A percentile compares a stretch with the other conserved stretches of the same genome.
phyloP scores from a whole-genome alignment of 129 eudicot species.

The Logfia minima region DNA sequence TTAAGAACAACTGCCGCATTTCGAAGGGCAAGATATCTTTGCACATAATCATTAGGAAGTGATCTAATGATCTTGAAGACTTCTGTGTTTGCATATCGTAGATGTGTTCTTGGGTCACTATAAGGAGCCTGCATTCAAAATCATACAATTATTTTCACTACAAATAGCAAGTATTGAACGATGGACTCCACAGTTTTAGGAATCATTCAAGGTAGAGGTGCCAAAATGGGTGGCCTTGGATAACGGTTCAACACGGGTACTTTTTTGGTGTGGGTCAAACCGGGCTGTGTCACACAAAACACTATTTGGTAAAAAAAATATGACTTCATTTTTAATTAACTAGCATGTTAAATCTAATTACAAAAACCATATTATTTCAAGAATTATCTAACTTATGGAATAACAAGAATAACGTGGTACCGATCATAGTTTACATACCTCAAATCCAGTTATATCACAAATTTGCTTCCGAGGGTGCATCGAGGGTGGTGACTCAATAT shows the following conservation, averaged over 20 bases:
- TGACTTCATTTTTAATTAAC: too few relatives aligned
- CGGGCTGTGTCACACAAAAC: not conserved
- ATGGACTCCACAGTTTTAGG: not conserved
- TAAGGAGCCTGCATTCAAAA: conserved; percentile 70
- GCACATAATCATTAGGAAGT: conserved; percentile 89
- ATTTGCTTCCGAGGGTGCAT: conserved; percentile 91
- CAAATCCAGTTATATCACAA: conserved; percentile 92
- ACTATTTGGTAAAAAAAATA: too few relatives aligned
- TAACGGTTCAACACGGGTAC: not conserved
- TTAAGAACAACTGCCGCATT: conserved; percentile 87
- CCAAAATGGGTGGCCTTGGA: not conserved
- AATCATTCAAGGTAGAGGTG: not conserved
- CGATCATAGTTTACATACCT: conserved; percentile 50
- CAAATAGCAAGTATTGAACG: not conserved
- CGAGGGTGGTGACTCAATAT: conserved; percentile 89
- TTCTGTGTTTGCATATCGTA: conserved; percentile 89
- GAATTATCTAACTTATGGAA: not conserved
- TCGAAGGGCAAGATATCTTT: conserved; percentile 86
- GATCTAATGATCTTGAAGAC: conserved; percentile 81
- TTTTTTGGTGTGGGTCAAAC: not conserved
- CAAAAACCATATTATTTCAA: not conserved
- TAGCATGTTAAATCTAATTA: not conserved
- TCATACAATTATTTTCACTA: not conserved
- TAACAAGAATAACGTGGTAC: not conserved
- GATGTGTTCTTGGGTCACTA: conserved; percentile 83